Conservation (phyloP, 495 filamentous ascomycete species). For the Chaetomidium leptoderma region DNA sequence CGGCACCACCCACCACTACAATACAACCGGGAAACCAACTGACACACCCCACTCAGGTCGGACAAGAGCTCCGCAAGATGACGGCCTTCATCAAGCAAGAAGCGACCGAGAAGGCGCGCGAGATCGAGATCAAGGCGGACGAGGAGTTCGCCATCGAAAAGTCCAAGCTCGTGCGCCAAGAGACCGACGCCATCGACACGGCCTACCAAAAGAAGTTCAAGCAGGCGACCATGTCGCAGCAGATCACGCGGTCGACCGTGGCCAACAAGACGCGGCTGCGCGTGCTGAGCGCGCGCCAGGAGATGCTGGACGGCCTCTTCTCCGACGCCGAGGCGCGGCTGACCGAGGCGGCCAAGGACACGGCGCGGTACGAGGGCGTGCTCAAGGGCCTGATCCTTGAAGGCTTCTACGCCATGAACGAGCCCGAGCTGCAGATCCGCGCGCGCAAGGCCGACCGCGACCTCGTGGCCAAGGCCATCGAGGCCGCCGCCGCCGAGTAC, state of each 20-base stretch:
- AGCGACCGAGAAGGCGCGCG: slow-evolving; percentile 90
- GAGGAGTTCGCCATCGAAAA: slow-evolving; percentile 98
- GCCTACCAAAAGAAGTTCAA: slow-evolving; percentile 97
- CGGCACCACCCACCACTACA: not conserved
- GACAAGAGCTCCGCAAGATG: slow-evolving; percentile 97
- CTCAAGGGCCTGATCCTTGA: slow-evolving; percentile 81
- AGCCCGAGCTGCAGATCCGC: slow-evolving; percentile 67
- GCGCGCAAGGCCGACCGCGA: slow-evolving; percentile 76
- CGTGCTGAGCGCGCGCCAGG: slow-evolving; percentile 79
- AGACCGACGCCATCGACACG: slow-evolving; percentile 86
- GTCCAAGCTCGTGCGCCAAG: slow-evolving; percentile 92
- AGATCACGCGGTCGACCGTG: slow-evolving; percentile 90
- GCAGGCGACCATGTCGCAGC: slow-evolving; percentile 92
- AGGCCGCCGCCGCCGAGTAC: slow-evolving; percentile 71
- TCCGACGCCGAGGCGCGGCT: slow-evolving; percentile 68
- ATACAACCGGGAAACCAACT: slow-evolving; percentile 9
- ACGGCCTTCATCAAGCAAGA: slow-evolving; percentile 99
- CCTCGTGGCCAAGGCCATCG: slow-evolving; percentile 67
- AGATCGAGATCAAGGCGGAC: slow-evolving; percentile 96
- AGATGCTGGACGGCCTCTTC: slow-evolving; percentile 89
- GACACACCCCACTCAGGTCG: slow-evolving; percentile 56
- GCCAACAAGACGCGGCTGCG: slow-evolving; percentile 91
- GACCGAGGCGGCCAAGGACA: slow-evolving; percentile 58
- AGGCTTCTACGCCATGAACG: slow-evolving; percentile 81
- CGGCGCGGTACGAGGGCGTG: slow-evolving; percentile 65